Base-by-base conservation (phyloP, 2,329 filamentous ascomycete genomes). In the Trichoderma oligosporum region DNA sequence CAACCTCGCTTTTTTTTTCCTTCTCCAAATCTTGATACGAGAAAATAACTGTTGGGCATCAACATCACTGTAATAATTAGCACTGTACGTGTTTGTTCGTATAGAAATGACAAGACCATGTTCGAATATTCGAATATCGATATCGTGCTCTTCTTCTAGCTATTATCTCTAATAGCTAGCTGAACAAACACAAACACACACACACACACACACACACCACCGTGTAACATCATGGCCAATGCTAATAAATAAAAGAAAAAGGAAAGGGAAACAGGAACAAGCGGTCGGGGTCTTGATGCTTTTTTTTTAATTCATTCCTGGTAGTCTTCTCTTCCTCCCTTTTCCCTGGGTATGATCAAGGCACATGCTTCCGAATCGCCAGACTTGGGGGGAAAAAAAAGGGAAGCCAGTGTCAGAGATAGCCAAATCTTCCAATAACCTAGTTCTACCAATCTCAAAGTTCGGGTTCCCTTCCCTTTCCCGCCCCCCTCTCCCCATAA, bases 321-420 rank as follows among this genome's bases (percentile, higher is more conserved):
- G 8, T 45, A 55, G n/a, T n/a, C n/a, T n/a, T n/a, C n/a, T n/a
- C n/a, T n/a, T n/a, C n/a, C n/a, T n/a, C n/a, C n/a, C n/a, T 42
- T 41, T 41, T 46, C 51, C 51, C 41, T 46, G 51, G 39, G 51
- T 55, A 55, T 55, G 51, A 29, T 46, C 48, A 42, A 52, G 36
- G 20, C 38, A 41, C 48, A 25, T 18, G n/a, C 29, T 55, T 25
- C 41, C 41, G 31, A 35, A 38, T 29, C 38, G 20, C 35, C 41
- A 46, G n/a, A 22, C 46, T 36, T 44, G 14, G 9, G 11, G 4
- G 24, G 20, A 29, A 12, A 42, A 16, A 22, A 27, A 49, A 48
- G 27, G 18, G 6, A 39, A 18, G 16, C 31, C 25, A 9, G 25
- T 20, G 39, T 31, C 36, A 44, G 51, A 57, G 35, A 36, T 46